Base-by-base conservation (phyloP, 75 land plant species). In the Cryptomeria japonica region DNA sequence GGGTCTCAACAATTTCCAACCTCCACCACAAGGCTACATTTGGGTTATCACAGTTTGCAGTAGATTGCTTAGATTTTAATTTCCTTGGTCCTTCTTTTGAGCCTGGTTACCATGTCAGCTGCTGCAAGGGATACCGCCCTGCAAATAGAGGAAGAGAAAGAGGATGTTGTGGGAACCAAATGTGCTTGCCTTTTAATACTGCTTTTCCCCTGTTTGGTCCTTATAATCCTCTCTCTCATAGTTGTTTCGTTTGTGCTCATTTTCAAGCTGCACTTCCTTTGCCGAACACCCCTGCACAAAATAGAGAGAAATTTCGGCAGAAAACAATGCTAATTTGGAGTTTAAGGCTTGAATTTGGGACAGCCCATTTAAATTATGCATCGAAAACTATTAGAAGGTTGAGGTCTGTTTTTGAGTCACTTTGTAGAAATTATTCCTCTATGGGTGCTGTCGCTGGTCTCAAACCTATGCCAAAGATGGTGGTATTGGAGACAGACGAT, bases 131-230 rank as follows among this genome's bases (percentile, higher is more conserved):
- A 82, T 44, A 46, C 84, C 53, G 32, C 49, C 51, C 34, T 44
- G 13, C 84, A 44, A 46, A 46, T 82, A 83, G 53, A 87, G 86
- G 89, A 76, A 18, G 87, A 86, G 64, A 84, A 84, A 44, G 89
- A 88, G 38, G 89, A 88, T 7, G n/a, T 61, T 46, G 87, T 42
- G 46, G 84, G 58, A 34, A 55, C 84, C 44, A 86, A 83, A 38
- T 88, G 87, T 42, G 58, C 87, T 12, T 83, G 68, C 51, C 51
- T 79, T 13, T 36, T 87, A 70, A 91, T 89, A 64, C 85, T 87
- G 5, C 93, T 92, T 46, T 91, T 91, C 64, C 94, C 93, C 10
- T 93, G 93, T 80, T 88, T 91, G 32, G 90, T 91, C n/a, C 87
- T 90, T 80, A 83, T 91, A 86, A 88, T 86, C 84, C 19, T 93